These are phyloP conservation scores for Kodamaea leandrae DNA, from an alignment of 805 yeast species.

Conservation along the genomic window DNA sequence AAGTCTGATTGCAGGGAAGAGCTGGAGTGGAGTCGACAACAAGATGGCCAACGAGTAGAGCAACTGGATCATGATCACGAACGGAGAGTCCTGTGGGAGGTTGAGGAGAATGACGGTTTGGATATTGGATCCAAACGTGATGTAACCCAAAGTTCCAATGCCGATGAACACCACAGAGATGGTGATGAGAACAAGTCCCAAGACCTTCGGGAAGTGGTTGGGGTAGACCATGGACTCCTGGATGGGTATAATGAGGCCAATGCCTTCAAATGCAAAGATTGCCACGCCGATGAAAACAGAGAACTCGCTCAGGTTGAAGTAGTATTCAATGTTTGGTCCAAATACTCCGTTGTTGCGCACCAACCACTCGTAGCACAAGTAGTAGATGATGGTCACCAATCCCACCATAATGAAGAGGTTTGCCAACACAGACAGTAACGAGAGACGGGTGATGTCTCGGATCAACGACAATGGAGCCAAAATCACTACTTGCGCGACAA, in stretches of 20 bases:
- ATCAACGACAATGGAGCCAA: slow-evolving; percentile 69
- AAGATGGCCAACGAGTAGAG: slow-evolving; percentile 73
- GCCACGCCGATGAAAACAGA: slow-evolving; percentile 80
- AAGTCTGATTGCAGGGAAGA: slow-evolving; percentile 75
- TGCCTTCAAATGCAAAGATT: slow-evolving; percentile 86
- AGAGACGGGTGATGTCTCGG: slow-evolving; percentile 72
- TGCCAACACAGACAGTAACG: slow-evolving; percentile 69
- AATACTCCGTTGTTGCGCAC: slow-evolving; percentile 35
- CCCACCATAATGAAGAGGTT: slow-evolving; percentile 69
- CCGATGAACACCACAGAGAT: slow-evolving; percentile 61
- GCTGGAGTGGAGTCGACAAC: slow-evolving; percentile 75
- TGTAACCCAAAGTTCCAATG: slow-evolving; percentile 66
- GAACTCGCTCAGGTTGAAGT: slow-evolving; percentile 57
- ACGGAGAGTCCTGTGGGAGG: slow-evolving; percentile 63
- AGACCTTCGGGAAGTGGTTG: slow-evolving; percentile 64
- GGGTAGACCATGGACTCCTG: slow-evolving; percentile 81
- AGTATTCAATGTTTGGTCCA: slow-evolving; percentile 48
- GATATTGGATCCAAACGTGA: slow-evolving; percentile 62
- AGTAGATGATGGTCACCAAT: slow-evolving; percentile 59
- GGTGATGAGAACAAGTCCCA: slow-evolving; percentile 57
- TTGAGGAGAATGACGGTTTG: slow-evolving; percentile 70
- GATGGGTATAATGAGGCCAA: slow-evolving; percentile 77
- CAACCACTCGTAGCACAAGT: slow-evolving; percentile 46
- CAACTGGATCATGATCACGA: slow-evolving; percentile 64
- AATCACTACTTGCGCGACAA: slow-evolving; percentile 53